phyloP scores from a whole-genome alignment of 1,284 basidiomycete genomes.

The Boletus albobrunnescens region DNA sequence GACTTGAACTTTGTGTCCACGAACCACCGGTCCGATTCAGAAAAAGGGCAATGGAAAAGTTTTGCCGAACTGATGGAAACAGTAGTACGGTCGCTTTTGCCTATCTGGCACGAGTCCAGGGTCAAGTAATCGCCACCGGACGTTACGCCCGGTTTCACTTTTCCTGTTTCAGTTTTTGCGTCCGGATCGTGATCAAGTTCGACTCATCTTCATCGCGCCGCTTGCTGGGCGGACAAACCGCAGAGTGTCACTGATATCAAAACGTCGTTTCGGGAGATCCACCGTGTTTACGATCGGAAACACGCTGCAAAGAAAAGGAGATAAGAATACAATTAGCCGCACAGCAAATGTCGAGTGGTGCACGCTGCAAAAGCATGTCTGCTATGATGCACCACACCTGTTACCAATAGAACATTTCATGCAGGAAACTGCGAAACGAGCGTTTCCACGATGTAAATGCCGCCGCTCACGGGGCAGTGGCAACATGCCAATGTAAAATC shows the following conservation, averaged over 20 bases:
- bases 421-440: background rate
- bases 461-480: conserved; percentile 30
- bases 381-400: conserved; percentile 21
- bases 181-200: conserved; percentile 16
- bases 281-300: conserved; percentile 17
- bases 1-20: conserved; percentile 31
- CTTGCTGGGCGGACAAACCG: conserved; percentile 13
- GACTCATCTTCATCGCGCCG: conserved; percentile 1
- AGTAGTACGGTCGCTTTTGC: conserved; percentile 12
- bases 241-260: conserved; percentile 13
- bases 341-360: conserved; percentile 28
- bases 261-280: conserved; percentile 14
- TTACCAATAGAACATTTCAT: too few species aligned
- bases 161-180: background rate
- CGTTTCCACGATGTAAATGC: conserved; percentile 24
- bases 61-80: conserved; percentile 14
- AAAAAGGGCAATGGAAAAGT: conserved; percentile 5
- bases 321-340: conserved; percentile 26
- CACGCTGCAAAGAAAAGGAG: conserved; percentile 24
- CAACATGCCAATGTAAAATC: conserved; percentile 15
- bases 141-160: conserved; percentile 9
- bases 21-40: conserved; percentile 21
- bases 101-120: background rate
- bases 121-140: conserved; percentile 19
- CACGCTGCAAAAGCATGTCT: conserved; percentile 30